phyloP scores from a whole-genome alignment of 2,329 filamentous ascomycete genomes.

The Aspergillus sp. region DNA sequence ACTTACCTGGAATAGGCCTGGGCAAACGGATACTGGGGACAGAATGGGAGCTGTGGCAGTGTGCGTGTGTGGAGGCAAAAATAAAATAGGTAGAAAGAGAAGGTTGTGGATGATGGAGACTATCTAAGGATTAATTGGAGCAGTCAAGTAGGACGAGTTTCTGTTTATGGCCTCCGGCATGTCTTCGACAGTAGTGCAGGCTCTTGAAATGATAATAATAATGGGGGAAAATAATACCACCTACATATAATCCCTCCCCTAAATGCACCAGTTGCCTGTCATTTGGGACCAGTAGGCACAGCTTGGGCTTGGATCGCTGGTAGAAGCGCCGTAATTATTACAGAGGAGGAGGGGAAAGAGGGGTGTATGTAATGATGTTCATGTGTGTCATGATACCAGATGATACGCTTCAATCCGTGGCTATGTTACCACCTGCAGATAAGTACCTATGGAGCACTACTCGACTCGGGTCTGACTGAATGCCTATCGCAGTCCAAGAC shows the following conservation, averaged over 20 bases:
- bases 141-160: constrained; percentile 16
- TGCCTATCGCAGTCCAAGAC: no score
- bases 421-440: not conserved
- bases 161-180: constrained; percentile 25
- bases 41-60: constrained; percentile 21
- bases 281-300: constrained; percentile 5
- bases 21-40: not conserved
- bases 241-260: constrained; percentile 1
- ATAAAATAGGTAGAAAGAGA: constrained; percentile 8
- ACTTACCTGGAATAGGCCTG: not conserved
- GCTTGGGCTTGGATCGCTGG: not conserved
- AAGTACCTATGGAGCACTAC: not conserved
- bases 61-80: constrained; percentile 21
- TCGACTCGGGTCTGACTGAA: not conserved
- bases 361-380: not conserved
- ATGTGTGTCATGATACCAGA: not conserved
- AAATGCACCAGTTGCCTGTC: constrained; percentile 8
- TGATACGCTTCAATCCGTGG: not conserved
- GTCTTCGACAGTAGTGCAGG: constrained; percentile 12
- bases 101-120: constrained; percentile 12
- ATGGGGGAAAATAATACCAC: not conserved
- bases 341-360: not conserved
- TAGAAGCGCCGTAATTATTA: not conserved
- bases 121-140: constrained; percentile 15
- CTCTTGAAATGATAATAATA: constrained; percentile 7